Evolutionary conservation across 129 eudicot species (phyloP).

Genomic region (Flaveria ramosissima): DNA sequence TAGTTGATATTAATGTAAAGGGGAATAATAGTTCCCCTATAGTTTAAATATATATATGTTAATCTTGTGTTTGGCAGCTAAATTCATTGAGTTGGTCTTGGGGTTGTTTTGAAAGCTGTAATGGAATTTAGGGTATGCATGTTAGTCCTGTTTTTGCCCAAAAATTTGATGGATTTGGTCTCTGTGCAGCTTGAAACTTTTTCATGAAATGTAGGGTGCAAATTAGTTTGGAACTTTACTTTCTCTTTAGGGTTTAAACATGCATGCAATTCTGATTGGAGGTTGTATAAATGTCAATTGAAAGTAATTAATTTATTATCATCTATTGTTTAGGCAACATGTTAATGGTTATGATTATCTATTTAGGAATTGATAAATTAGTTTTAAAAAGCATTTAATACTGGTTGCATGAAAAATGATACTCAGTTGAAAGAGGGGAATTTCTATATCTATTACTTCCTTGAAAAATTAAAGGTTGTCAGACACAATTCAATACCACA

Average conservation of each 20-base stretch:
- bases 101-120: not conserved
- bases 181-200: conserved; percentile 20
- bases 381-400: conserved; percentile 4
- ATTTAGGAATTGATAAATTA: not conserved
- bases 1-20: conserved; percentile 16
- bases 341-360: conserved; percentile 13
- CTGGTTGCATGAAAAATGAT: not conserved
- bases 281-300: not conserved
- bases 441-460: not conserved
- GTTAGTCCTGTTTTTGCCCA: conserved; percentile 26
- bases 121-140: not conserved
- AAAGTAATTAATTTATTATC: conserved; percentile 1
- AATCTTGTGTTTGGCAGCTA: not conserved
- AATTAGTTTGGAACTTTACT: not conserved
- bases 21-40: conserved; percentile 30
- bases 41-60: not conserved
- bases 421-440: not conserved
- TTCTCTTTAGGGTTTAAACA: not conserved
- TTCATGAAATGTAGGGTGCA: conserved; percentile 21
- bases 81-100: not conserved
- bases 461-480: not conserved
- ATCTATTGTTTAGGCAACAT: conserved; percentile 15
- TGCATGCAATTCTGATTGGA: conserved; percentile 13
- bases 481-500: not conserved
- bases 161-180: not conserved